Conservation (phyloP, 2,329 filamentous ascomycete species). For the Dactylellina parvicollis region DNA sequence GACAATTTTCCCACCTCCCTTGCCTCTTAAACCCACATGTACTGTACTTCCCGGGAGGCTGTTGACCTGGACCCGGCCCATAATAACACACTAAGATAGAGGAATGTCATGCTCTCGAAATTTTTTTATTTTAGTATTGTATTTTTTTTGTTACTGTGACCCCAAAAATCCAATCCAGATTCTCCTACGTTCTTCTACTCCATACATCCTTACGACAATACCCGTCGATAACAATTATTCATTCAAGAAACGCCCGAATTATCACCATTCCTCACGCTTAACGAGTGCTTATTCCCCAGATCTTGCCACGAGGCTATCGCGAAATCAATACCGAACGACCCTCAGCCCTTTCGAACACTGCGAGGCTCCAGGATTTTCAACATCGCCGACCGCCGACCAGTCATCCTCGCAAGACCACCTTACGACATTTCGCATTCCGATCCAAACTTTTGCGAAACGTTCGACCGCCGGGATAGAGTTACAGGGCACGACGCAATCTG, state of each 20-base stretch:
- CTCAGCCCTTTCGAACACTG: constrained; percentile 12
- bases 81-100: constrained; percentile 50
- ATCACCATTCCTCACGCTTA: constrained; percentile 14
- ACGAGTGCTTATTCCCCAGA: neutral
- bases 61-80: constrained; percentile 52
- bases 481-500: constrained; percentile 32
- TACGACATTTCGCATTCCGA: constrained; percentile 19
- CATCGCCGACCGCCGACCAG: constrained; percentile 41
- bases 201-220: constrained; percentile 21
- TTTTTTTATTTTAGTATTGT: constrained; percentile 27
- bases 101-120: constrained; percentile 46
- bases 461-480: constrained; percentile 45
- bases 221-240: constrained; percentile 20
- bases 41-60: constrained; percentile 51
- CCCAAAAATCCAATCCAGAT: constrained; percentile 50
- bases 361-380: constrained; percentile 32
- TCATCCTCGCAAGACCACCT: constrained; percentile 1
- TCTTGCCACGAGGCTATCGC: neutral
- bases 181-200: constrained; percentile 22
- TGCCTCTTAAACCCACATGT: constrained; percentile 54
- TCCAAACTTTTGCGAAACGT: constrained; percentile 45
- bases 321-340: neutral
- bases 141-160: constrained; percentile 30
- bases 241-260: constrained; percentile 3
- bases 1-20: constrained; percentile 53